These are phyloP conservation scores for Mortierella sp. DNA, from an alignment of 371 early-diverging fungal genomes.

Conservation along the genomic window DNA sequence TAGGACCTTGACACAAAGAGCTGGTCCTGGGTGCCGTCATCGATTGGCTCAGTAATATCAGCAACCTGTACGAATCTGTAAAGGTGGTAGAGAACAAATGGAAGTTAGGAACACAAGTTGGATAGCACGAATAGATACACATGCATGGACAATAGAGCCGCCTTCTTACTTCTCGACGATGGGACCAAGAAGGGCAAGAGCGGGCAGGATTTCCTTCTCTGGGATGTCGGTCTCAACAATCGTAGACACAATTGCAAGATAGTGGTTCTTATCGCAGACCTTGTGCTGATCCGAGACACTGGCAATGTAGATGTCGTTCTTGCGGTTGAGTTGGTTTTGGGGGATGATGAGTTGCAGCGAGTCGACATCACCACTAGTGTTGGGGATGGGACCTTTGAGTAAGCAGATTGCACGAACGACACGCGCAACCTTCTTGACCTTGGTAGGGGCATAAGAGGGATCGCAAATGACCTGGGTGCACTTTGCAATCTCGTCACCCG, in stretches of 20 bases:
- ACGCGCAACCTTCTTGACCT: conserved; percentile 80
- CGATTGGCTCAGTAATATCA: conserved; percentile 85
- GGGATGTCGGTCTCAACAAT: conserved; percentile 92
- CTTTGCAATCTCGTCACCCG: conserved; percentile 85
- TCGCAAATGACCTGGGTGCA: conserved; percentile 94
- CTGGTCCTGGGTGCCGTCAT: conserved; percentile 85
- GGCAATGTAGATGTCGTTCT: conserved; percentile 96
- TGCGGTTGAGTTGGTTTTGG: conserved; percentile 92
- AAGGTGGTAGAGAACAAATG: neutral
- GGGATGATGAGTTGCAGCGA: conserved; percentile 97
- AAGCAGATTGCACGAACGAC: conserved; percentile 98
- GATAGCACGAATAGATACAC: conserved; percentile 20
- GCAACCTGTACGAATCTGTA: conserved; percentile 78
- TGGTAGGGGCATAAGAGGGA: conserved; percentile 90
- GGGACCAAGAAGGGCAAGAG: conserved; percentile 88
- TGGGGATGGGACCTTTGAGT: conserved; percentile 92
- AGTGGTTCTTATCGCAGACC: conserved; percentile 89
- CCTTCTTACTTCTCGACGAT: conserved; percentile 76
- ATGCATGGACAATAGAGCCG: neutral
- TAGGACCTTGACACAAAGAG: conserved; percentile 94
- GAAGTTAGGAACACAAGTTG: no score
- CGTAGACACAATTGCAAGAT: conserved; percentile 95
- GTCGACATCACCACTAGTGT: conserved; percentile 84
- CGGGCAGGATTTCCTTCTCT: conserved; percentile 90
- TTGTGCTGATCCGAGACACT: conserved; percentile 90